phyloP scores from a whole-genome alignment of 257 asterid species.

The Capsicum chinense region DNA sequence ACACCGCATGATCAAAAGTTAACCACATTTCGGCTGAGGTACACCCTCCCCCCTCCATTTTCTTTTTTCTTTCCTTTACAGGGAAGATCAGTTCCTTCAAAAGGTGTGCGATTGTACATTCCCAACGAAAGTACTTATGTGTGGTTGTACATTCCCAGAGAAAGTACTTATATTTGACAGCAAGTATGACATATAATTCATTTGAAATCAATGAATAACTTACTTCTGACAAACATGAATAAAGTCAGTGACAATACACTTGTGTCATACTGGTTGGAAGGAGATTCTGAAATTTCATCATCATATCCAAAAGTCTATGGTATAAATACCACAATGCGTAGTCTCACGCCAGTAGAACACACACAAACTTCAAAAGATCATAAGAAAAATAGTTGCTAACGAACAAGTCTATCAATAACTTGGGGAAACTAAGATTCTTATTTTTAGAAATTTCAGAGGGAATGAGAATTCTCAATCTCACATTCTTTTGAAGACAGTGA shows the following conservation, averaged over 20 bases:
- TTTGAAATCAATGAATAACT: slow-evolving; percentile 18
- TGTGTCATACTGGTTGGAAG: neutral
- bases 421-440: neutral
- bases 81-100: slow-evolving; percentile 21
- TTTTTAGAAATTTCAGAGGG: neutral
- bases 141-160: neutral
- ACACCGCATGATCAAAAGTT: slow-evolving; percentile 31
- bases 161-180: neutral
- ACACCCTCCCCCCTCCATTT: slow-evolving; percentile 10
- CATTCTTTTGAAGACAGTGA: neutral
- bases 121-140: neutral
- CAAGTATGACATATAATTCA: neutral
- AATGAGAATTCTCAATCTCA: neutral
- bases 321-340: neutral
- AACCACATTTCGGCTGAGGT: neutral
- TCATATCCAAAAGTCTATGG: neutral
- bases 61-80: slow-evolving; percentile 11
- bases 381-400: neutral
- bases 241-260: slow-evolving; percentile 14
- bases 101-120: neutral
- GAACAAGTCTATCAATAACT: slow-evolving; percentile 1
- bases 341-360: slow-evolving; percentile 23
- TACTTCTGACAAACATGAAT: neutral
- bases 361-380: neutral
- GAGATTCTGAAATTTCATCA: slow-evolving; percentile 17